Evolutionary conservation across 75 land plant genomes (phyloP).

Genomic region (Isoetes taiwanensis): DNA sequence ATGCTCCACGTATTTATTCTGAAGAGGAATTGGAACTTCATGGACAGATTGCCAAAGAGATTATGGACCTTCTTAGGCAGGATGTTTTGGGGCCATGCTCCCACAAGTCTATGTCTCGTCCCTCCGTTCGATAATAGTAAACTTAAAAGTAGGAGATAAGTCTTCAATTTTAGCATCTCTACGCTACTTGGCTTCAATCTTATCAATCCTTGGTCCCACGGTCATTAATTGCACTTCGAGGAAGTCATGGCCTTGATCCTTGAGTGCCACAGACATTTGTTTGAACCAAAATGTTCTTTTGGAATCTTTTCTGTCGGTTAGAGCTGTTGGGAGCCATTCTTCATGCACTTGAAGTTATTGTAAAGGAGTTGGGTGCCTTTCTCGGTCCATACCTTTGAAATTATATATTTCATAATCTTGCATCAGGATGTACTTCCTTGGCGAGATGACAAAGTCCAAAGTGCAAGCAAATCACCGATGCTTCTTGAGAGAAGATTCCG

Average conservation of each 20-base stretch:
- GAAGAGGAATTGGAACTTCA: too few species aligned
- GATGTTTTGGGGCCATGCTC: too few species aligned
- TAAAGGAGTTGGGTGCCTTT: constrained; percentile 64
- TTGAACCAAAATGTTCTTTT: too few species aligned
- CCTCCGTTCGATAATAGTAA: too few species aligned
- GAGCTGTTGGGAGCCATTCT: constrained; percentile 35
- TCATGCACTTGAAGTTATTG: constrained; percentile 38
- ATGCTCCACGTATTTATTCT: too few species aligned
- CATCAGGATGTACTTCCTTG: constrained; percentile 24
- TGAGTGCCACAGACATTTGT: too few species aligned
- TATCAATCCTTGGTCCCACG: constrained; percentile 49
- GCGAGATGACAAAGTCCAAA: constrained; percentile 24
- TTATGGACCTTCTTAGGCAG: too few species aligned
- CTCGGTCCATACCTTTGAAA: constrained; percentile 71
- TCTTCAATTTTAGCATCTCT: constrained; percentile 30
- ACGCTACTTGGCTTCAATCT: constrained; percentile 32
- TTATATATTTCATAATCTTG: constrained; percentile 40
- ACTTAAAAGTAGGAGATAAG: constrained; percentile 17
- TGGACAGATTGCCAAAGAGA: too few species aligned
- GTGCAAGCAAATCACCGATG: constrained; percentile 36
- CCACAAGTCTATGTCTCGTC: too few species aligned
- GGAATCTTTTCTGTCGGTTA: too few species aligned
- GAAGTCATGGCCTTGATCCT: constrained; percentile 28
- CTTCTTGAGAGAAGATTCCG: constrained; percentile 47
- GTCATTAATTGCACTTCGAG: constrained; percentile 50